Percentiles rank a stretch among this genome's conserved stretches.
Conservation (phyloP, 768 basidiomycete species). For the Boletus huronensis region DNA sequence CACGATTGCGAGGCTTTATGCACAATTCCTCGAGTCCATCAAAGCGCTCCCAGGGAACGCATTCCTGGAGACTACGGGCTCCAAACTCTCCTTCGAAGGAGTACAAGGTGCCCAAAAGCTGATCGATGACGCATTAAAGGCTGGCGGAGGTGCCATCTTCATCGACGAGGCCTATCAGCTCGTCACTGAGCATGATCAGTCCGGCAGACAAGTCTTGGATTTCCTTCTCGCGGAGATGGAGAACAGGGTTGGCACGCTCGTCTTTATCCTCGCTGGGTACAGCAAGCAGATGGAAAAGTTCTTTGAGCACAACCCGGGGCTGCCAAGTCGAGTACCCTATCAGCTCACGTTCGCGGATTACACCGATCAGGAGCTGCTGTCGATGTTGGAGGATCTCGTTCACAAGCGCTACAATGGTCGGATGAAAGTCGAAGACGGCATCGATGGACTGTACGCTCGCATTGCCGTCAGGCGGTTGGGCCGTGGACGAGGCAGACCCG, state of each 20-base stretch:
- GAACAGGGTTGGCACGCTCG: conserved; percentile 58
- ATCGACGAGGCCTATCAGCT: conserved; percentile 77
- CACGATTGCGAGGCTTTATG: conserved; percentile 64
- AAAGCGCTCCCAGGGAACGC: conserved; percentile 48
- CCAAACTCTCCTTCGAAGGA: conserved; percentile 56
- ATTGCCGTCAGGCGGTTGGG: conserved; percentile 61
- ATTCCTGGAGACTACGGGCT: conserved; percentile 64
- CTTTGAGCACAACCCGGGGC: conserved; percentile 72
- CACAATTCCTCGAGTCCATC: conserved; percentile 57
- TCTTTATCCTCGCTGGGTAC: conserved; percentile 74
- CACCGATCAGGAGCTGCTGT: conserved; percentile 49
- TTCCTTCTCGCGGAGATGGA: conserved; percentile 76
- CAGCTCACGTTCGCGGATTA: conserved; percentile 62
- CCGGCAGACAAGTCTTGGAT: conserved; percentile 60
- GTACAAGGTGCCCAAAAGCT: conserved; percentile 49
- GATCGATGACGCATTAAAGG: conserved; percentile 47
- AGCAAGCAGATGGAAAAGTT: conserved; percentile 73
- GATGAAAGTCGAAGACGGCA: conserved; percentile 57
- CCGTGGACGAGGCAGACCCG: conserved; percentile 51
- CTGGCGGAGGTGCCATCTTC: conserved; percentile 66
- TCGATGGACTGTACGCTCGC: conserved; percentile 52
- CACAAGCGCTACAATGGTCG: conserved; percentile 42
- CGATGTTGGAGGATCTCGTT: conserved; percentile 51
- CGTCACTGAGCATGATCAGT: conserved; percentile 43
- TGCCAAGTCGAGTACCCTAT: conserved; percentile 64